Evolutionary conservation across 2,329 filamentous ascomycete genomes (phyloP), one percentile per base, ranked within the genome.

Genomic region (Venturiaceae sp.): DNA sequence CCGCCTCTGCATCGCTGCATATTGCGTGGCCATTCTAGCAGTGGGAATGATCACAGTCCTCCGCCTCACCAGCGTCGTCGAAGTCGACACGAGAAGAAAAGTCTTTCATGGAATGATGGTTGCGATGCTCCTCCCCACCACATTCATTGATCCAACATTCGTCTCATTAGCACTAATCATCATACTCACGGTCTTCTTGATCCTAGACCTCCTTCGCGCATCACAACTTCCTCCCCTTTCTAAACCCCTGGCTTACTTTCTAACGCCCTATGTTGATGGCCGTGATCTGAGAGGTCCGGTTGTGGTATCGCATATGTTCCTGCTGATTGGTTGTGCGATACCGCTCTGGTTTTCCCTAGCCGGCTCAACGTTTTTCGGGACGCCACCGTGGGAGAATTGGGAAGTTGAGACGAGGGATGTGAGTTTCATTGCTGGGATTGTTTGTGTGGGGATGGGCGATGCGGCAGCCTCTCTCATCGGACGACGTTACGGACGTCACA

Each of bases 101-200:
- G 89, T 97, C 26, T 99, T 99, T 71, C 94, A 99, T 71, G 95
- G 95, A 64, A 96, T 92, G 81, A 97, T 97, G 88, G 92, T 97
- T 7, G 84, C 85, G 58, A 96, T 99, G 90, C 86, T 99, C 58
- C 79, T 97, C 1, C 92, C 94, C 0, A 84, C 89, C 1, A 88
- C 87, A 2, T 96, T 85, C 68, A 75, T 97, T 62, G 94, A 99
- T 70, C 92, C 94, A 0, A 80, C 86, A 41, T 97, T 90, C 71
- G 85, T 86, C 54, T 83, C 88, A 1, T 77, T 99, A 13, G 90
- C 91, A 0, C 78, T 97, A n/a, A 79, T 81, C 0, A 75, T 96
- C 33, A 83, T 91, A 28, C 80, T 99, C 36, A 85, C 88, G 3
- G 79, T 95, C 56, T 99, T 99, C 68, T 77, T 97, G 14, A 78